Conservation (phyloP, 495 filamentous ascomycete species). For the Apiosordaria backusii region DNA sequence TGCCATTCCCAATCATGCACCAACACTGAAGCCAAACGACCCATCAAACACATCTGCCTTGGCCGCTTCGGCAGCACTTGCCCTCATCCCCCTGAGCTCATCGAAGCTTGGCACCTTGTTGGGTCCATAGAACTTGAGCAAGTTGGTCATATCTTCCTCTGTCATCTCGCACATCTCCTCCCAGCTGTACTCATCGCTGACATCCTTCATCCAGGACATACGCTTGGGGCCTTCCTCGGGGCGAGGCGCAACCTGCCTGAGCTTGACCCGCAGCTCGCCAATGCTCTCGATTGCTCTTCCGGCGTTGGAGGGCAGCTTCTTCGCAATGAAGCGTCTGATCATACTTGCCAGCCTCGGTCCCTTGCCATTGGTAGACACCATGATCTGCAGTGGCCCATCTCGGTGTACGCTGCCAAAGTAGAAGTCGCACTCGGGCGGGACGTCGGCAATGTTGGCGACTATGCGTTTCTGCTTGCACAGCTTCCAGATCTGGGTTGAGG, state of each 20-base stretch:
- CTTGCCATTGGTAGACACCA: constrained; percentile 98
- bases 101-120: constrained; percentile 46
- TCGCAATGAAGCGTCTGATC: constrained; percentile 78
- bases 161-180: constrained; percentile 83
- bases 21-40: constrained; percentile 57
- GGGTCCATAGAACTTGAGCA: constrained; percentile 66
- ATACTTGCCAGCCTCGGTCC: constrained; percentile 88
- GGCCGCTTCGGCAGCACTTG: constrained; percentile 41
- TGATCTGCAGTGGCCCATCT: constrained; percentile 92
- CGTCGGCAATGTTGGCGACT: constrained; percentile 93
- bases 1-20: constrained; percentile 32
- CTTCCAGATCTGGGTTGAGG: constrained; percentile 83
- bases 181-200: constrained; percentile 83
- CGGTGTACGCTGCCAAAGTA: constrained; percentile 95
- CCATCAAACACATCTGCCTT: constrained; percentile 53
- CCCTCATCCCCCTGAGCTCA: constrained; percentile 49
- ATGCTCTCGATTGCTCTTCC: constrained; percentile 82
- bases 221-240: constrained; percentile 74
- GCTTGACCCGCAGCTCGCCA: constrained; percentile 70
- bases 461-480: constrained; percentile 82
- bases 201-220: constrained; percentile 93
- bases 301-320: constrained; percentile 65
- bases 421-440: constrained; percentile 95
- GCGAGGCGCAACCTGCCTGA: constrained; percentile 71
- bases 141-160: constrained; percentile 75